phyloP scores from a whole-genome alignment of 768 basidiomycete species.

The Cyclocybe aegerita region DNA sequence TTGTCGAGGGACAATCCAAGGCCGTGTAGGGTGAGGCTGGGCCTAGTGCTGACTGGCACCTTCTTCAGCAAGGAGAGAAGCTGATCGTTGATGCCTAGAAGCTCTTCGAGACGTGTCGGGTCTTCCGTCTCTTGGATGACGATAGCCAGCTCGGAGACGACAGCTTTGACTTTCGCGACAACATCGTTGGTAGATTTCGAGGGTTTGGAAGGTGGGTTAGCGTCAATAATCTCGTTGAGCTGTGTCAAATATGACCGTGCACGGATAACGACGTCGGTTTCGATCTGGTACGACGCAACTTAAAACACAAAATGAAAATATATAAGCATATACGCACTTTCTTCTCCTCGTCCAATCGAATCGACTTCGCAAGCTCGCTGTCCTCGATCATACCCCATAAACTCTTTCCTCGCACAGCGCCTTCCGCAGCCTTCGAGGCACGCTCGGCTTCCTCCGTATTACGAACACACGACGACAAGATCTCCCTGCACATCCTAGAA shows the following conservation, averaged over 20 bases:
- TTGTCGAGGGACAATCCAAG: constrained; percentile 41
- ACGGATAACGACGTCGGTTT: constrained; percentile 46
- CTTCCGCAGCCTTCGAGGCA: constrained; percentile 26
- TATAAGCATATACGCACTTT: constrained; percentile 31
- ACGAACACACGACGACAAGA: constrained; percentile 85
- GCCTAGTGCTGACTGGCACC: constrained; percentile 36
- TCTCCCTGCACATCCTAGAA: constrained; percentile 79
- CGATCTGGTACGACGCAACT: constrained; percentile 30
- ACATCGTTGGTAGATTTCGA: constrained; percentile 28
- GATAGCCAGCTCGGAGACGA: constrained; percentile 49
- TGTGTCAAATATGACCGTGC: constrained; percentile 42
- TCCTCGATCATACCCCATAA: constrained; percentile 88
- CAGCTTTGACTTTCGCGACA: constrained; percentile 45
- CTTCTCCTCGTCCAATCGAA: constrained; percentile 57
- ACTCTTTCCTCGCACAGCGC: constrained; percentile 55
- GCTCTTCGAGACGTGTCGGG: constrained; percentile 59
- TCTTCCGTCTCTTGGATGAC: constrained; percentile 60
- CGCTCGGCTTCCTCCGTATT: constrained; percentile 89
- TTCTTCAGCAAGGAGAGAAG: constrained; percentile 57
- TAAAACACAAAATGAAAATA: constrained; percentile 1
- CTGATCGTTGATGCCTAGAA: constrained; percentile 72
- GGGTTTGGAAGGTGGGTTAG: constrained; percentile 18
- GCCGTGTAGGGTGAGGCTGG: constrained; percentile 42
- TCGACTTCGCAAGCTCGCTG: constrained; percentile 74
- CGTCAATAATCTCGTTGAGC: constrained; percentile 31